These are phyloP conservation scores for Oryza officinalis DNA, from an alignment of 176 grass and related monocot species.

Conservation along the genomic window DNA sequence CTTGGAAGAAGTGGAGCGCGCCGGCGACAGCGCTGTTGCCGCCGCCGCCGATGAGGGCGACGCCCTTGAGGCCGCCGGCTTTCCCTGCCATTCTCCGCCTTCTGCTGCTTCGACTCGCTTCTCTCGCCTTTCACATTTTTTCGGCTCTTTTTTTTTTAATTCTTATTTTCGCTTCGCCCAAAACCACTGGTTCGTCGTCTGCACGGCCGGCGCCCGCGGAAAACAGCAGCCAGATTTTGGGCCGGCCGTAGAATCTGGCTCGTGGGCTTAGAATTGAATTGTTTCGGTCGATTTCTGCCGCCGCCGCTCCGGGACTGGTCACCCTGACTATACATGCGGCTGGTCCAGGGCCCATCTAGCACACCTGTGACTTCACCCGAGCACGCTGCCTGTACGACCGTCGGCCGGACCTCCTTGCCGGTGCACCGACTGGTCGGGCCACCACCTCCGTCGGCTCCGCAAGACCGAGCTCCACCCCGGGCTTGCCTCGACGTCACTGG, in stretches of 20 bases:
- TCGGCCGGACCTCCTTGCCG: no score
- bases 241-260: not conserved
- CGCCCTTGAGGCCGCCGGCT: slow-evolving; percentile 51
- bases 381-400: no score
- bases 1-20: slow-evolving; percentile 51
- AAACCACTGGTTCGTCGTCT: not conserved
- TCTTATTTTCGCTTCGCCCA: not conserved
- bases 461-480: no score
- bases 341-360: no score
- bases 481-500: no score
- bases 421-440: no score
- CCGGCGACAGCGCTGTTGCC: slow-evolving; percentile 40
- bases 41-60: slow-evolving; percentile 50
- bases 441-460: no score
- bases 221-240: not conserved
- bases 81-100: slow-evolving; percentile 40
- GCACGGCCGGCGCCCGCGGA: not conserved
- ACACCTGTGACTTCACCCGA: no score
- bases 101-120: not conserved
- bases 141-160: not conserved
- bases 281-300: not conserved
- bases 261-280: not conserved
- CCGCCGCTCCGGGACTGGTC: no score
- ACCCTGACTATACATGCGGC: no score
- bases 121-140: not conserved